Conservation (phyloP, 208 protist species). For the Tritrichomonas musculus region DNA sequence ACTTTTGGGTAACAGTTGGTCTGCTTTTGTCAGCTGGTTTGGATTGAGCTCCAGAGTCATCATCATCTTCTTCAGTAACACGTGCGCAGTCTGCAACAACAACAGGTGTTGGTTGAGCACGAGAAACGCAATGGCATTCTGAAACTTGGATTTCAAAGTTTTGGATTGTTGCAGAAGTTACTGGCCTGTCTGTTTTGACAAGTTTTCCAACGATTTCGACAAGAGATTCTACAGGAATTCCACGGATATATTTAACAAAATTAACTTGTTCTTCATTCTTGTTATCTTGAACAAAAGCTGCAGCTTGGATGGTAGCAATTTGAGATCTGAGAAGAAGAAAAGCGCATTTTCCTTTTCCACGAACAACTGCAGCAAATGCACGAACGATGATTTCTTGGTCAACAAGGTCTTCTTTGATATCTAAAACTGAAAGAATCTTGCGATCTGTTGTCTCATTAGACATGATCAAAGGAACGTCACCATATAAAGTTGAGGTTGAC, state of each 20-base stretch:
- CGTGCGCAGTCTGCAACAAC: conserved; percentile 1
- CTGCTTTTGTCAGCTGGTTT: not conserved
- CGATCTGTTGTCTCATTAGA: not conserved
- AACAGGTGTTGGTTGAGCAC: not conserved
- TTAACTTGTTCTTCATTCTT: not conserved
- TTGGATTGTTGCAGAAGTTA: conserved; percentile 32
- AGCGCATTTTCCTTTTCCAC: conserved; percentile 31
- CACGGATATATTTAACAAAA: conserved; percentile 30
- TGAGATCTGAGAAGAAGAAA: conserved; percentile 34
- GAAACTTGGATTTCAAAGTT: conserved; percentile 34
- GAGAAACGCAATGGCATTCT: not conserved
- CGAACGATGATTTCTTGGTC: not conserved
- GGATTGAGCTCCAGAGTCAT: not conserved
- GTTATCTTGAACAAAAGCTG: not conserved
- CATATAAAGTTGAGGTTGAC: not conserved
- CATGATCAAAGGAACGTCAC: not conserved
- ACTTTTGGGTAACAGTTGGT: conserved; percentile 35
- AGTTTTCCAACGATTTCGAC: conserved; percentile 36
- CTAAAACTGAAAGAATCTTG: not conserved
- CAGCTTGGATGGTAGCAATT: conserved; percentile 37
- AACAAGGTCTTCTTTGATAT: not conserved
- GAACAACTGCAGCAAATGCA: not conserved
- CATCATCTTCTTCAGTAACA: not conserved
- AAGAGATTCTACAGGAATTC: conserved; percentile 39
- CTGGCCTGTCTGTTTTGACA: not conserved